Conservation (phyloP, 2,329 filamentous ascomycete genomes). For the Cladophialophora bantiana region DNA sequence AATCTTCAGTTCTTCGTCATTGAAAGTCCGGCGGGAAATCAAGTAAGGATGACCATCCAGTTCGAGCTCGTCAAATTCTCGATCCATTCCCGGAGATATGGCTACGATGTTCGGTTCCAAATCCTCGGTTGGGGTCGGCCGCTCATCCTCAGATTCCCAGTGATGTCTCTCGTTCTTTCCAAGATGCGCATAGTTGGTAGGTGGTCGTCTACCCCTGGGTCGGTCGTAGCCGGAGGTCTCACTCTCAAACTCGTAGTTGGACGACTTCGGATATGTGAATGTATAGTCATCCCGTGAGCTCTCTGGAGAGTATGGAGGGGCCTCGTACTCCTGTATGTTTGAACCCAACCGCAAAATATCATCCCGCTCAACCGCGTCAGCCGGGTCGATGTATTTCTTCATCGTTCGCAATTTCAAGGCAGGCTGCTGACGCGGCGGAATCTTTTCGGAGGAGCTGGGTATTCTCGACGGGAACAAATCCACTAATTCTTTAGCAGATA, state of each 20-base stretch:
- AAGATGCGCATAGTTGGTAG: slow-evolving; percentile 34
- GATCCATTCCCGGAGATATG: slow-evolving; percentile 35
- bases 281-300: slow-evolving; percentile 40
- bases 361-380: slow-evolving; percentile 40
- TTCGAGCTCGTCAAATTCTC: slow-evolving; percentile 37
- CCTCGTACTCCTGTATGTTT: slow-evolving; percentile 20
- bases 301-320: slow-evolving; percentile 36
- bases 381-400: slow-evolving; percentile 40
- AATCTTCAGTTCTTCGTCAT: slow-evolving; percentile 35
- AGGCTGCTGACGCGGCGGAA: slow-evolving; percentile 27
- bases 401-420: slow-evolving; percentile 26
- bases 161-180: slow-evolving; percentile 33
- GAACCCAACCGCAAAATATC: slow-evolving; percentile 39
- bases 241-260: slow-evolving; percentile 40
- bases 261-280: slow-evolving; percentile 41
- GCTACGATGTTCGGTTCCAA: slow-evolving; percentile 37
- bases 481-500: slow-evolving; percentile 76
- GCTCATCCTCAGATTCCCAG: slow-evolving; percentile 29
- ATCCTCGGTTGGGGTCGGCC: slow-evolving; percentile 26
- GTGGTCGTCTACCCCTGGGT: slow-evolving; percentile 37
- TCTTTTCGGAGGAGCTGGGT: slow-evolving; percentile 18
- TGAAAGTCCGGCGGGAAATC: slow-evolving; percentile 34
- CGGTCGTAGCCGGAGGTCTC: slow-evolving; percentile 36
- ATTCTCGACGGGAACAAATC: slow-evolving; percentile 65
- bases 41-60: slow-evolving; percentile 38